Conservation (phyloP, 2,329 filamentous ascomycete genomes). For the Botryotinia narcissicola region DNA sequence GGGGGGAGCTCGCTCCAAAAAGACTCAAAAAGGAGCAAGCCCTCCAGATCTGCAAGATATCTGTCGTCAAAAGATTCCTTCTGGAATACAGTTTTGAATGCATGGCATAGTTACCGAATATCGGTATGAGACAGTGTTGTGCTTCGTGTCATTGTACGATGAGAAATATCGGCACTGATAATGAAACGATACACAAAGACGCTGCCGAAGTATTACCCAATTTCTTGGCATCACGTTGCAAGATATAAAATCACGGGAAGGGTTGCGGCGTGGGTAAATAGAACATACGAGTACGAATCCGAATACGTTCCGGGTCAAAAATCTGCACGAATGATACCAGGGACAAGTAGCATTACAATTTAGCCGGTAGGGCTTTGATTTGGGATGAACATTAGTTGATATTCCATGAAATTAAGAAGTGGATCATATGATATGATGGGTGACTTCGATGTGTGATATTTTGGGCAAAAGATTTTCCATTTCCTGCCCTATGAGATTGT, state of each 20-base stretch:
- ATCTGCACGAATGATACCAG: not conserved
- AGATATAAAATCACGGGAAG: not conserved
- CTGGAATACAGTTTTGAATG: not conserved
- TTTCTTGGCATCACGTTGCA: not conserved
- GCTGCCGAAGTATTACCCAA: not conserved
- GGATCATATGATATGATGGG: not conserved
- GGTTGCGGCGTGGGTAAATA: not conserved
- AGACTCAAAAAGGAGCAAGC: not conserved
- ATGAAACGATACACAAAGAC: constrained; percentile 8
- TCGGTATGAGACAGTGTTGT: not conserved
- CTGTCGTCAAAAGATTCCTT: not conserved
- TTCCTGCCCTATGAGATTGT: not conserved
- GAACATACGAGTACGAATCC: not conserved
- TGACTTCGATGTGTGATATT: not conserved
- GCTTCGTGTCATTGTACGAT: not conserved
- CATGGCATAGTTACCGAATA: not conserved
- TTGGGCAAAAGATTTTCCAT: not conserved
- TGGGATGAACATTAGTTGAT: not conserved
- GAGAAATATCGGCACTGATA: not conserved
- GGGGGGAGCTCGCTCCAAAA: not conserved
- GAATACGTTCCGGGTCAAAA: not conserved
- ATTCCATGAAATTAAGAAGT: not conserved
- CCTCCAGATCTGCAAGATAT: not conserved
- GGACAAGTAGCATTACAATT: constrained; percentile 6
- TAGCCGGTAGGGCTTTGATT: not conserved